Evolutionary conservation across 2,329 filamentous ascomycete genomes (phyloP).

Genomic region (Parasarocladium wereldwijsianum): DNA sequence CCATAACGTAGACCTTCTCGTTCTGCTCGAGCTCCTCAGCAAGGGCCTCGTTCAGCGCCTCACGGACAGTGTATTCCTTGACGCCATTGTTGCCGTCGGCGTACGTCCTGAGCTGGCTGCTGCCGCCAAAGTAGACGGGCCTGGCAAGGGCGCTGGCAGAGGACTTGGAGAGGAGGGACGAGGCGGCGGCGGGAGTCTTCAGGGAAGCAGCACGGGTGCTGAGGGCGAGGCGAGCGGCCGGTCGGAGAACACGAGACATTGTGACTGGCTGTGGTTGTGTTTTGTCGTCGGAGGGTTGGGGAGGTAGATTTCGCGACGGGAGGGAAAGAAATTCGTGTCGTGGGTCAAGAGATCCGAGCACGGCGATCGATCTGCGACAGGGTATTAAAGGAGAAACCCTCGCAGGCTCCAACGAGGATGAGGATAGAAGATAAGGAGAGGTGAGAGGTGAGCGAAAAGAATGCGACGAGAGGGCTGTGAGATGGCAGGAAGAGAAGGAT

Average conservation of each 20-base stretch:
- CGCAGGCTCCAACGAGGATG: too few species aligned
- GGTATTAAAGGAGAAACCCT: too few species aligned
- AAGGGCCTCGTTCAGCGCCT: conserved; percentile 94
- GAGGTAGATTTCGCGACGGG: conserved; percentile 1
- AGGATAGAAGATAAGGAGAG: too few species aligned
- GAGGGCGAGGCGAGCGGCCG: conserved; percentile 31
- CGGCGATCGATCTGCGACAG: too few species aligned
- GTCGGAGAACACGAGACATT: conserved; percentile 38
- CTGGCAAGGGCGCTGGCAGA: conserved; percentile 22
- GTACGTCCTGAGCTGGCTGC: conserved; percentile 33
- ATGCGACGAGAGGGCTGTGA: too few species aligned
- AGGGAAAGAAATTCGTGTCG: too few species aligned
- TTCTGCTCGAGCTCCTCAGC: conserved; percentile 93
- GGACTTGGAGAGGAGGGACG: conserved; percentile 21
- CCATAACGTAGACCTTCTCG: conserved; percentile 87
- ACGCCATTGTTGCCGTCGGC: conserved; percentile 43
- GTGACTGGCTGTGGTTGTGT: conserved; percentile 6
- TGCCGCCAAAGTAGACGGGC: conserved; percentile 22
- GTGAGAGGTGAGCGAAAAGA: too few species aligned
- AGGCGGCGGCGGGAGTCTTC: conserved; percentile 16
- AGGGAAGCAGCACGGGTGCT: conserved; percentile 23
- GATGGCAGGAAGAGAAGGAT: too few species aligned
- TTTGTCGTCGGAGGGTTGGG: background rate
- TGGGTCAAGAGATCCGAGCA: too few species aligned
- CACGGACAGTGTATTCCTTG: conserved; percentile 94